Percentiles rank a stretch among this genome's conserved stretches.
Conservation (phyloP, 495 filamentous ascomycete species). For the Trichoderma orchidacearum region DNA sequence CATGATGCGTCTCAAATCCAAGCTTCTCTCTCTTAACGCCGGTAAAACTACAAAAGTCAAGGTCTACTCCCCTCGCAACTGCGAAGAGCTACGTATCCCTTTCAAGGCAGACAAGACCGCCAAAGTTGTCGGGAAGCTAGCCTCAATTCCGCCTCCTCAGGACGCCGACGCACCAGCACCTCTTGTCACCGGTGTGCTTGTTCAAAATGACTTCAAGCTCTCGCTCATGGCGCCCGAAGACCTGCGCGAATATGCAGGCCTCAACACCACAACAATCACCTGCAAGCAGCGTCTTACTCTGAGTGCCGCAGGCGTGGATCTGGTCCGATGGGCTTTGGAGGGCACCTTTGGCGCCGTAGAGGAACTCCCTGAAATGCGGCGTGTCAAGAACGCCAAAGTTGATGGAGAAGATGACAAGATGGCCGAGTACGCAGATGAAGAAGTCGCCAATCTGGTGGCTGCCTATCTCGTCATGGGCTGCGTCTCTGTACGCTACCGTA, state of each 20-base stretch:
- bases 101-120: conserved; percentile 93
- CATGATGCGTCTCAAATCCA: conserved; percentile 94
- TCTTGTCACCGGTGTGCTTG: conserved; percentile 76
- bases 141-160: conserved; percentile 56
- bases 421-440: conserved; percentile 40
- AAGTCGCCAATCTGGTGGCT: conserved; percentile 36
- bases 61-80: conserved; percentile 85
- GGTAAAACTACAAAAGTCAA: conserved; percentile 69
- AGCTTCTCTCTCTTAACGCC: conserved; percentile 78
- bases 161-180: conserved; percentile 20
- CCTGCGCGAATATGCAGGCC: conserved; percentile 83
- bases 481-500: conserved; percentile 57
- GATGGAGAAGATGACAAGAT: conserved; percentile 35
- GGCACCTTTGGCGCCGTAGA: conserved; percentile 83
- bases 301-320: conserved; percentile 73
- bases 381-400: conserved; percentile 23
- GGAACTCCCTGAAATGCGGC: conserved; percentile 39
- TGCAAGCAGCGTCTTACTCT: conserved; percentile 83
- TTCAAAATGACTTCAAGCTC: conserved; percentile 95
- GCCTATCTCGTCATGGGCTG: conserved; percentile 84
- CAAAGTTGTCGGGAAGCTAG: conserved; percentile 91
- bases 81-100: conserved; percentile 87
- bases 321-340: conserved; percentile 89
- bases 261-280: conserved; percentile 82
- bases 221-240: conserved; percentile 94